Evolutionary conservation across 257 asterid genomes (phyloP).

Genomic region (Plectranthus barbatus): DNA sequence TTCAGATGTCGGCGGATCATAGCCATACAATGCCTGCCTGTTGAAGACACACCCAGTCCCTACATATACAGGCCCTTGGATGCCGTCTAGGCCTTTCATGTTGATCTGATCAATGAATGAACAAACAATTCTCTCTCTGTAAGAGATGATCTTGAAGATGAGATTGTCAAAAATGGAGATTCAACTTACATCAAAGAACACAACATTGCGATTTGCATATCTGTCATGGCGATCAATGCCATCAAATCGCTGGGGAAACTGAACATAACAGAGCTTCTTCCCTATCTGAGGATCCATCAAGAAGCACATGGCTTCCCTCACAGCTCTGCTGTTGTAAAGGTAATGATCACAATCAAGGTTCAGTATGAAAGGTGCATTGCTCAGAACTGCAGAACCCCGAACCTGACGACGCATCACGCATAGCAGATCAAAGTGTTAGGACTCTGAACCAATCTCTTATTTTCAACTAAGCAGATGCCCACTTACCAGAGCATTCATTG

Average conservation of each 20-base stretch:
- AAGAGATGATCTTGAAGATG: too few relatives aligned
- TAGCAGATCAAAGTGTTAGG: background rate
- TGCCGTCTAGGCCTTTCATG: conserved; percentile 24
- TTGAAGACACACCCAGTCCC: conserved; percentile 22
- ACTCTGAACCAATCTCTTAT: too few relatives aligned
- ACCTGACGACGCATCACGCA: conserved; percentile 5
- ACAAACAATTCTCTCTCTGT: too few relatives aligned
- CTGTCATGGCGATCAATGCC: conserved; percentile 76
- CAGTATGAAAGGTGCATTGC: conserved; percentile 77
- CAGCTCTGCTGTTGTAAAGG: conserved; percentile 72
- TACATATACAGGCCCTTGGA: conserved; percentile 24
- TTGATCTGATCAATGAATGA: too few relatives aligned
- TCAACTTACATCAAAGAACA: conserved; percentile 20
- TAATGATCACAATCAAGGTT: conserved; percentile 83
- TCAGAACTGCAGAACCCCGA: conserved; percentile 67
- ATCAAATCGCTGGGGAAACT: conserved; percentile 76
- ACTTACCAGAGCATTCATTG: conserved; percentile 20
- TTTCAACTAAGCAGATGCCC: too few relatives aligned
- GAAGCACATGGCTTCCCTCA: conserved; percentile 79
- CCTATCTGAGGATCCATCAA: conserved; percentile 77
- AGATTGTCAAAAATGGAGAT: too few relatives aligned
- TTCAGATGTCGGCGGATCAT: conserved; percentile 21
- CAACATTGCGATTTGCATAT: conserved; percentile 22
- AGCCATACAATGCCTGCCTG: conserved; percentile 22
- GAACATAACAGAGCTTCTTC: conserved; percentile 80